Evolutionary conservation across 208 protist species (phyloP).

Genomic region (Leishmania gerbilli): DNA sequence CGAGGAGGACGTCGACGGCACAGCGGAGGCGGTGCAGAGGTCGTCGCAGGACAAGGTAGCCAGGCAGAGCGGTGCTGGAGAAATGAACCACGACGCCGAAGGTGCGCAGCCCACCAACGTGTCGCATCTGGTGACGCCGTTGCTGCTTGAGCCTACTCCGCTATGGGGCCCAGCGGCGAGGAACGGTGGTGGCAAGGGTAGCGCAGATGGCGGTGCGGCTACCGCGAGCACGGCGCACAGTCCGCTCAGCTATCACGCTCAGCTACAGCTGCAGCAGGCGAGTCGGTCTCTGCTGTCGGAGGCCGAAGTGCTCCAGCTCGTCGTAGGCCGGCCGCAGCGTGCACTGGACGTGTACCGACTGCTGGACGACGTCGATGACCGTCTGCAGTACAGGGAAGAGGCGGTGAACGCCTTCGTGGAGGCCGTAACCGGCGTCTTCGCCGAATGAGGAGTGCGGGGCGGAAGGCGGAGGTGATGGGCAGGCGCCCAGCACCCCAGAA

Average conservation of each 20-base stretch:
- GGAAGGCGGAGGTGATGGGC: neutral
- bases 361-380: slow-evolving; percentile 55
- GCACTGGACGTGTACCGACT: slow-evolving; percentile 66
- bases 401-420: slow-evolving; percentile 45
- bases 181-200: neutral
- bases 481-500: neutral
- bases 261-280: slow-evolving; percentile 12
- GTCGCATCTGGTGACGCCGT: slow-evolving; percentile 6
- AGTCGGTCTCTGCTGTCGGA: slow-evolving; percentile 34
- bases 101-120: slow-evolving; percentile 5
- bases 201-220: neutral
- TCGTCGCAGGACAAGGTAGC: neutral
- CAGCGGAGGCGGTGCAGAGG: slow-evolving; percentile 4
- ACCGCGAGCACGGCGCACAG: neutral
- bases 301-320: slow-evolving; percentile 61
- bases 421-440: slow-evolving; percentile 35
- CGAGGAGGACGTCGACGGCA: neutral
- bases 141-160: slow-evolving; percentile 31
- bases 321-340: slow-evolving; percentile 50
- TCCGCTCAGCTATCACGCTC: neutral
- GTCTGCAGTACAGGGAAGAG: slow-evolving; percentile 48
- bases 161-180: slow-evolving; percentile 11
- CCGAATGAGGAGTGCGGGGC: neutral
- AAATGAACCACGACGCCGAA: neutral
- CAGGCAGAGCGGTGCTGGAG: neutral